Percentiles rank a stretch among this genome's conserved stretches.
These are phyloP conservation scores for Hansfordia pulvinata DNA, from an alignment of 2,329 filamentous ascomycete species.

Conservation along the genomic window DNA sequence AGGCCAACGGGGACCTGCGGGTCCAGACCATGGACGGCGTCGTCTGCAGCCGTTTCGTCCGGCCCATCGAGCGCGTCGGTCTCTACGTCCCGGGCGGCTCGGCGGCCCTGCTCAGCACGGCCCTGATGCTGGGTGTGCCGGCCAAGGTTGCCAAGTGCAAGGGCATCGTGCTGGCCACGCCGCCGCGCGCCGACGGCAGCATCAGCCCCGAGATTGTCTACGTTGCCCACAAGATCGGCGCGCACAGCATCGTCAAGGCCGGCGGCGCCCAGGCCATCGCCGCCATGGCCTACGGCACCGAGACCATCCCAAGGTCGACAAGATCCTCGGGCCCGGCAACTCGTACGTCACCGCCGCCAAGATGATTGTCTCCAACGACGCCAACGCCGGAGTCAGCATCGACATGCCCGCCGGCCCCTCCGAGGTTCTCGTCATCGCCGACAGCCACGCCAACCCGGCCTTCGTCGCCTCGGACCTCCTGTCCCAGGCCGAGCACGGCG, in stretches of 20 bases:
- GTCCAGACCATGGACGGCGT: conserved; percentile 99
- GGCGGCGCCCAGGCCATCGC: conserved; percentile 93
- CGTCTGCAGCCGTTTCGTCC: conserved; percentile 80
- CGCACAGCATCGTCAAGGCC: conserved; percentile 88
- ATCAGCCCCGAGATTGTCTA: conserved; percentile 97
- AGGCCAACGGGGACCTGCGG: conserved; percentile 64
- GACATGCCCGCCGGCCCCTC: conserved; percentile 98
- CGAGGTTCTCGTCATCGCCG: conserved; percentile 91
- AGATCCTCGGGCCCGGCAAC: conserved; percentile 94
- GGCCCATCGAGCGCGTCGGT: conserved; percentile 91
- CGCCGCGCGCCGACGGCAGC: conserved; percentile 76
- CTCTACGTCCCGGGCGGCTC: conserved; percentile 94
- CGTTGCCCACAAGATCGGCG: conserved; percentile 89
- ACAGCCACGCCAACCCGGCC: conserved; percentile 74
- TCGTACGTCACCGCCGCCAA: conserved; percentile 98
- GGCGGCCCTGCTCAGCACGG: conserved; percentile 91
- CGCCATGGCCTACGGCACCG: conserved; percentile 93
- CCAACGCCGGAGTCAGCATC: conserved; percentile 85
- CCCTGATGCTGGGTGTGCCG: conserved; percentile 94
- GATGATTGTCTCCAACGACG: conserved; percentile 97
- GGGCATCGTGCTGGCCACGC: conserved; percentile 86
- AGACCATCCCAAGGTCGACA: conserved; percentile 95
- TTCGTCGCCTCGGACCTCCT: conserved; percentile 93
- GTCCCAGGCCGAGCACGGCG: conserved; percentile 91
- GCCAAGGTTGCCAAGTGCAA: conserved; percentile 96